Base-by-base conservation (phyloP, 768 basidiomycete species). In the Daedaleopsis sinensis region DNA sequence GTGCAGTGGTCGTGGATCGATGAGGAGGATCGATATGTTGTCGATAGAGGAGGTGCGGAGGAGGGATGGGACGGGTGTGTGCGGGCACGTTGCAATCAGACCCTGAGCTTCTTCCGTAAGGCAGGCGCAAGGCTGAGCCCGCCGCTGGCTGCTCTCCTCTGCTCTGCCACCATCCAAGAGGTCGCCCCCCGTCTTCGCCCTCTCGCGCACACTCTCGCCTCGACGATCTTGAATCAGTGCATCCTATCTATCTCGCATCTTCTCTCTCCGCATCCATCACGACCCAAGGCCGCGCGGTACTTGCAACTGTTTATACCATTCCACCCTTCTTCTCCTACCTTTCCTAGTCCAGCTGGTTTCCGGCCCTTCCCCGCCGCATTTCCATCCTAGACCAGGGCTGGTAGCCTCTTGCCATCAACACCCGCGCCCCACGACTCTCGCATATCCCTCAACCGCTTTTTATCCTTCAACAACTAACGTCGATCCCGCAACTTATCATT, bases 11-110 rank as follows among this genome's bases (percentile, higher is more conserved):
- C 37, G 50, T 9, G 58, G 52, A 54, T 53, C 44, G 55, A 63
- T 57, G 50, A 62, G 44, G 46, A 35, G 39, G 39, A 57, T 56
- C 51, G 65, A 61, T 66, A 47, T 47, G 46, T 49, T 49, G 47
- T 49, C 50, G 27, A 68, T 68, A 67, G 68, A 69, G 67, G 70
- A 69, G 53, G 56, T 68, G 68, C 56, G 49, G 62, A 36, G 52
- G 39, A 36, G 16, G 58, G 37, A 58, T 59, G 57, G 57, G 23
- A 13, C n/a, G 46, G 55, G 57, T 47, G n/a, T 32, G 59, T n/a
- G 48, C 57, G 51, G 87, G 84, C 88, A 90, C 88, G 87, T 89
- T 89, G 86, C 79, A 79, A 89, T 88, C 86, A 88, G 86, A 88
- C 86, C 77, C 77, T 71, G 70, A 67, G 37, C 72, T 67, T 70